These are phyloP conservation scores for Plasmodium coatneyi DNA, from an alignment of 169 alveolate genomes.

Conservation along the genomic window DNA sequence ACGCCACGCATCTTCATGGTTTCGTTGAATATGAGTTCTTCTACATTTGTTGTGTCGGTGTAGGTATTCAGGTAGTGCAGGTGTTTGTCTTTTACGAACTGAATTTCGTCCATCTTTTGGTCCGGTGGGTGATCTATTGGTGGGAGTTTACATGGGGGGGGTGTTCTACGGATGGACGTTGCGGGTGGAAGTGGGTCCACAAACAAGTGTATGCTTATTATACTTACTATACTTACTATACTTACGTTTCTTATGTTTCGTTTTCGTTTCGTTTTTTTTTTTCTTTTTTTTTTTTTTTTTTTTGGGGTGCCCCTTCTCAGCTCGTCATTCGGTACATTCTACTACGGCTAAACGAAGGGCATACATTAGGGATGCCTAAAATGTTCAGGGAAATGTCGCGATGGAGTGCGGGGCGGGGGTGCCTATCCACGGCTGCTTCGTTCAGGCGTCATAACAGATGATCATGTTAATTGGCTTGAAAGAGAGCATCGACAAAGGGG, in stretches of 20 bases:
- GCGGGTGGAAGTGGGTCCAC: background rate
- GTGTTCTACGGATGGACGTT: background rate
- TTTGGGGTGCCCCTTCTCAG: background rate
- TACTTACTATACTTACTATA: too few relatives aligned
- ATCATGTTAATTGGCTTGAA: background rate
- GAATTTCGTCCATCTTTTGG: conserved; percentile 6
- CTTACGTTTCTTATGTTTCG: too few relatives aligned
- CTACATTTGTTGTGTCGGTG: conserved; percentile 71
- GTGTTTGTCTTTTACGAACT: conserved; percentile 60
- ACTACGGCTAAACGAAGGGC: background rate
- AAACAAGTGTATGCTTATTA: background rate
- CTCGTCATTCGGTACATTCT: background rate
- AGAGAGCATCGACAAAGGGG: background rate
- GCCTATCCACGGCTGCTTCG: background rate
- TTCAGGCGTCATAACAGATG: background rate
- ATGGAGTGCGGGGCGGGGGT: background rate
- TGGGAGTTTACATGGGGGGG: background rate
- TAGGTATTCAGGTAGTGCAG: conserved; percentile 70
- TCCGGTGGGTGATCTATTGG: background rate
- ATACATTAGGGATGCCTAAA: background rate
- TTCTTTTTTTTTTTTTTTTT: too few relatives aligned
- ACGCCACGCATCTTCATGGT: conserved; percentile 84
- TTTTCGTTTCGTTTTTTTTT: too few relatives aligned
- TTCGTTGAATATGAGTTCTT: conserved; percentile 83
- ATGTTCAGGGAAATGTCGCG: background rate